Base-by-base conservation (phyloP, 192 early-diverging fungal genomes). In the Coemansia sp. region DNA sequence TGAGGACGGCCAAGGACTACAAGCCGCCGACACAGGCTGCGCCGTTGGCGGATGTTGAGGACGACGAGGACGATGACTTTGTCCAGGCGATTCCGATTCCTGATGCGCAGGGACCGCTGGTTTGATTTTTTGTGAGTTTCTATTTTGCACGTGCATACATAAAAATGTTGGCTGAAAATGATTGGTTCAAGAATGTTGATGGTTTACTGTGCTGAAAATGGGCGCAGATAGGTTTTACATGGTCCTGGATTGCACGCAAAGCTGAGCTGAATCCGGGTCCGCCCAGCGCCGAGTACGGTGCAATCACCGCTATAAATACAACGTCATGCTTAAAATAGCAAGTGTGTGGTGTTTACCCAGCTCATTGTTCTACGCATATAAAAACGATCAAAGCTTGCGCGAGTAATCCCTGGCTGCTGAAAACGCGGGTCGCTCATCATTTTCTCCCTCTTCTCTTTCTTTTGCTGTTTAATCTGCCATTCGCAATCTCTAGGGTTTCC, bases 1-100 rank as follows among this genome's bases (percentile, higher is more conserved):
- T 62, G 19, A 51, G 43, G 49, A 69, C 59, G 22, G 75, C 75
- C 19, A 78, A 71, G 62, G 61, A 68, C 26, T 78, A 72, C 45
- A 53, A 69, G 59, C 72, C 72, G n/a, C 61, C 65, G 23, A 19
- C 38, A 16, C 29, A 48, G 17, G 27, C 29, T 14, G 49, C 23
- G 2, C 6, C 17, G 53, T n/a, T 57, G 4, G 38, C 45, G 22
- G 43, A 12, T 14, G 56, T 16, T 25, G 49, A 59, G 5, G 50
- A 37, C 21, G 57, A 48, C 9, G 56, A 58, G 27, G 56, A 59
- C n/a, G 68, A 62, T 35, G 60, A 62, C 23, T 31, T 58, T 50
- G 57, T 41, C 26, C 41, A 35, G 23, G 57, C 41, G 47, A 21
- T 56, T 16, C 61, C 67, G 6, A 57, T 51, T 47, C 59, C 59